These are phyloP conservation scores for Trichoderma polysporum DNA, from an alignment of 2,329 filamentous ascomycete species.

Conservation along the genomic window DNA sequence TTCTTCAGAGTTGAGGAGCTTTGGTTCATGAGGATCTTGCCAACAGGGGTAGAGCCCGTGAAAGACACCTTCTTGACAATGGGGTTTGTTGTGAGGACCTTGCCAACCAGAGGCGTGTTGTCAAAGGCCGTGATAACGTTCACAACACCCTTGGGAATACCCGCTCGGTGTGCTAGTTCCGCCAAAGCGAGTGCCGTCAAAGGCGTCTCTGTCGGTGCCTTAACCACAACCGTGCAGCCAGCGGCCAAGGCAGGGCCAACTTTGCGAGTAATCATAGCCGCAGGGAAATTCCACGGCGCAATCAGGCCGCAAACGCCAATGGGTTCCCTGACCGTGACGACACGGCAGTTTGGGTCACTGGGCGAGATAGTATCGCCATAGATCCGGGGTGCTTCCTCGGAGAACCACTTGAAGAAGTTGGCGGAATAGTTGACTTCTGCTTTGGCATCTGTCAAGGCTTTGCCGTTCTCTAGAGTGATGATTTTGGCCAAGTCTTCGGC, in stretches of 20 bases:
- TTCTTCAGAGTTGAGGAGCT: not conserved
- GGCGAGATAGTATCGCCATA: conserved; percentile 29
- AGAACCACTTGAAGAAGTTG: conserved; percentile 64
- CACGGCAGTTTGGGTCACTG: conserved; percentile 50
- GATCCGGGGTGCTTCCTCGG: conserved; percentile 59
- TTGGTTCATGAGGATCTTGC: not conserved
- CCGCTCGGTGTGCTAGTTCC: not conserved
- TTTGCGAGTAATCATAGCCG: not conserved
- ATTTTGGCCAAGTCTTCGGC: conserved; percentile 64
- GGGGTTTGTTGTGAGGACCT: not conserved
- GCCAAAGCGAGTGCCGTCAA: not conserved
- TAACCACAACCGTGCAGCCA: not conserved
- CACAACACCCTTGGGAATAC: not conserved
- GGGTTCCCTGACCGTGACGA: conserved; percentile 35
- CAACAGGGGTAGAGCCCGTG: not conserved
- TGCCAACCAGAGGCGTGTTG: not conserved
- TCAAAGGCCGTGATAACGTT: not conserved
- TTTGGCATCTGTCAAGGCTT: conserved; percentile 61
- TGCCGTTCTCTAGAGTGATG: conserved; percentile 72
- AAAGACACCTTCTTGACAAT: not conserved
- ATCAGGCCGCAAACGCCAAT: conserved; percentile 30
- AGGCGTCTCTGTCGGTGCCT: not conserved
- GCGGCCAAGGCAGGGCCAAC: not conserved
- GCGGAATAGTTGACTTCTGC: conserved; percentile 59
- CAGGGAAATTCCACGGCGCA: not conserved